Conservation (phyloP, 1,284 basidiomycete genomes). For the Mycena citricolor region DNA sequence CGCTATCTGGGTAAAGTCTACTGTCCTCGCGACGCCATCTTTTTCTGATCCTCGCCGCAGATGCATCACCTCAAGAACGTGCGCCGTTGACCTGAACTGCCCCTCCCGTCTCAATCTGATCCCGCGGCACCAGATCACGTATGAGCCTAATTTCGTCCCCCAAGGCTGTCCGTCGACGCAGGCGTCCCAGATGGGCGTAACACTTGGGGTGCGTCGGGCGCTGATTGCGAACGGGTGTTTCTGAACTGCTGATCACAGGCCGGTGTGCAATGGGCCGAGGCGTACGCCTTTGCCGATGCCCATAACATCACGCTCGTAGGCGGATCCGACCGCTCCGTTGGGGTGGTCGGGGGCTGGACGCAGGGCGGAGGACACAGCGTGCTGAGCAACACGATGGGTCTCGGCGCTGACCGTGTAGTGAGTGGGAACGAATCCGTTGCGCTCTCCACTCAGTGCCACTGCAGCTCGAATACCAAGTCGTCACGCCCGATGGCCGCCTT, state of each 20-base stretch:
- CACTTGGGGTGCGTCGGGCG: slow-evolving; percentile 16
- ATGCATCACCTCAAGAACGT: slow-evolving; percentile 22
- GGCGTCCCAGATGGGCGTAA: slow-evolving; percentile 15
- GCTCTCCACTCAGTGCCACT: slow-evolving; percentile 1
- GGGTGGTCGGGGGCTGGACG: slow-evolving; percentile 32
- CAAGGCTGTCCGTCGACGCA: slow-evolving; percentile 16
- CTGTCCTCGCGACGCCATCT: not conserved
- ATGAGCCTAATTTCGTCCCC: slow-evolving; percentile 20
- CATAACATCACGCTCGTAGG: slow-evolving; percentile 23
- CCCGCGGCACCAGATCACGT: slow-evolving; percentile 9
- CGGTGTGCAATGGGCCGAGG: slow-evolving; percentile 16
- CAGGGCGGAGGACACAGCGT: slow-evolving; percentile 53
- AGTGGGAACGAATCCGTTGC: not conserved
- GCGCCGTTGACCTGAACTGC: not conserved
- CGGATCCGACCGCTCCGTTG: slow-evolving; percentile 27
- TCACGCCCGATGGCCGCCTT: slow-evolving; percentile 40
- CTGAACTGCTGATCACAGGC: slow-evolving; percentile 13
- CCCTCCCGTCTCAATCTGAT: not conserved
- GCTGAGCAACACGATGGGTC: slow-evolving; percentile 35
- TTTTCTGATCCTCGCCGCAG: not conserved
- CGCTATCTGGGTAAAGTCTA: slow-evolving; percentile 17
- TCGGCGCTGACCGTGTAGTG: slow-evolving; percentile 43
- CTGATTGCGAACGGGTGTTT: not conserved
- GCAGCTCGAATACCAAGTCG: slow-evolving; percentile 42
- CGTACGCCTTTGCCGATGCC: slow-evolving; percentile 22